phyloP scores from a whole-genome alignment of 2,329 filamentous ascomycete species.

The Magnaporthiopsis rhizophila region DNA sequence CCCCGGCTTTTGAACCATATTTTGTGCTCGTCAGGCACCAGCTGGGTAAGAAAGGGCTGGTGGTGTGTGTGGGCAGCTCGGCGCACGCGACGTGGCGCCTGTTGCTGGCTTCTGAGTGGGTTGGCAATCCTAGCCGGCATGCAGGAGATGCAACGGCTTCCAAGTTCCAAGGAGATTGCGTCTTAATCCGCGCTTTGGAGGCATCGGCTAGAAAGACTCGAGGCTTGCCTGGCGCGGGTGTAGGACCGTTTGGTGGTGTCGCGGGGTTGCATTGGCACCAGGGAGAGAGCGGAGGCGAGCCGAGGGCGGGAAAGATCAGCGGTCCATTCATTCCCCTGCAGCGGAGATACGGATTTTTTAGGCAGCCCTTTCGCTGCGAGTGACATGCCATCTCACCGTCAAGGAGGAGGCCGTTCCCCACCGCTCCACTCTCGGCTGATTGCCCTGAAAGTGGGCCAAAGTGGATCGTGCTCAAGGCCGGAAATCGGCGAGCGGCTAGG shows the following conservation, averaged over 20 bases:
- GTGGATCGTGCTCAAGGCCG: background rate
- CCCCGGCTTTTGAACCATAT: background rate
- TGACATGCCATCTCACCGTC: no score
- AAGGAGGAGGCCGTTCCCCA: background rate
- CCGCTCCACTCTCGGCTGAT: background rate
- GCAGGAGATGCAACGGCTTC: conserved; percentile 9
- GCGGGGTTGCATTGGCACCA: background rate
- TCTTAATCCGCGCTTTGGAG: background rate
- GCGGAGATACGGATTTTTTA: background rate
- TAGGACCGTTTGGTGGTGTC: background rate
- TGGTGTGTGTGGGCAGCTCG: background rate
- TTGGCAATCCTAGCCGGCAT: background rate
- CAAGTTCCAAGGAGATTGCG: conserved; percentile 18
- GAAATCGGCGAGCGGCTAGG: background rate
- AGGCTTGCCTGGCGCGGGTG: no score
- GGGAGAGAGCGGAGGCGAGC: background rate
- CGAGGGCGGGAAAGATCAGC: background rate
- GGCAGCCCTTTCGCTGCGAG: no score
- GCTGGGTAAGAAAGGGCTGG: no score
- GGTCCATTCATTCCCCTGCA: background rate
- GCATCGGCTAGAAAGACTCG: background rate
- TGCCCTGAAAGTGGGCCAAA: background rate
- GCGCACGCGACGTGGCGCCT: background rate
- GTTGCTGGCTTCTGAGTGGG: background rate
- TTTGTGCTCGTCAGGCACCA: background rate